Evolutionary conservation across 2,329 filamentous ascomycete genomes (phyloP).

Genomic region (Phialophora chinensis): DNA sequence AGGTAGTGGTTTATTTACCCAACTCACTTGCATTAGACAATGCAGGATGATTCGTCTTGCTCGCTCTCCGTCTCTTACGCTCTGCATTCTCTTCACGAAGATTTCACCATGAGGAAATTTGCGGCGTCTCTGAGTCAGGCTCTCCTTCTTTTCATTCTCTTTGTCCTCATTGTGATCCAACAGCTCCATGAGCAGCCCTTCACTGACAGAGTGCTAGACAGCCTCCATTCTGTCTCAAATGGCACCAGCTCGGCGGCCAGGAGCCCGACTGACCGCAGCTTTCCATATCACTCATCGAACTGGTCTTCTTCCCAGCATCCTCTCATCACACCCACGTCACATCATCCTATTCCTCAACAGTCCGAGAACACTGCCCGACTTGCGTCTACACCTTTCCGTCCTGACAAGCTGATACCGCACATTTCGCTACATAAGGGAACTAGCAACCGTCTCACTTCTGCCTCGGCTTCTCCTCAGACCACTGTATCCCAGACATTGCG

Average conservation of each 20-base stretch:
- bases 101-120: slow-evolving; percentile 10
- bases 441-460: not conserved
- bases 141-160: slow-evolving; percentile 9
- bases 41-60: not conserved
- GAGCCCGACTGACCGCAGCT: not conserved
- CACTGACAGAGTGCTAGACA: slow-evolving; percentile 5
- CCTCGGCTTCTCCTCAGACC: not conserved
- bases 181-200: slow-evolving; percentile 14
- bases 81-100: not conserved
- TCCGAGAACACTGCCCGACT: not conserved
- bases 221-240: slow-evolving; percentile 6
- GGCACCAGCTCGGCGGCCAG: slow-evolving; percentile 32
- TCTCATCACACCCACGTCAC: not conserved
- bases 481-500: not conserved
- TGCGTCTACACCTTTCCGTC: not conserved
- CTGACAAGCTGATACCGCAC: not conserved
- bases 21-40: not conserved
- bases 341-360: not conserved
- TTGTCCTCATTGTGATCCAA: slow-evolving; percentile 9
- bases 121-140: slow-evolving; percentile 5
- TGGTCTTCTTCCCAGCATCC: not conserved
- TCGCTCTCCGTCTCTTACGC: not conserved
- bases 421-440: not conserved
- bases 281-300: not conserved
- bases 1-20: not conserved